A percentile compares a stretch with the other conserved stretches of the same genome.
Conservation (phyloP, 1,284 basidiomycete genomes). For the Ganoderma sinense region DNA sequence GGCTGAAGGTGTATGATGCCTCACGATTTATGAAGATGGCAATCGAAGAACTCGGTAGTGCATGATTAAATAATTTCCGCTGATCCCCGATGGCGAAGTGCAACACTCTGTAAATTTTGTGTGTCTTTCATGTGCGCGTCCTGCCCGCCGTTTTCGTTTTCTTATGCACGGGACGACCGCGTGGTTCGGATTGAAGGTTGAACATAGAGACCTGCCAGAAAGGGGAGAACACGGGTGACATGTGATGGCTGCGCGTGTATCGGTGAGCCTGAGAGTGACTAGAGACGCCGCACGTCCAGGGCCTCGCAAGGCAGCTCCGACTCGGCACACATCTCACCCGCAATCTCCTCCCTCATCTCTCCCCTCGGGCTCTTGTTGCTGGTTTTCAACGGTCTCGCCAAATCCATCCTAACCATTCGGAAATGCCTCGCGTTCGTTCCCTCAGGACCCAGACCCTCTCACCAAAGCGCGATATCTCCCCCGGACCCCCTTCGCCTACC, state of each 20-base stretch:
- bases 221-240: constrained; percentile 16
- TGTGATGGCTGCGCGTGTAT: constrained; percentile 25
- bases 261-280: neutral
- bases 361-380: constrained; percentile 1
- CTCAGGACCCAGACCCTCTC: constrained; percentile 61
- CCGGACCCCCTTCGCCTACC: constrained; percentile 79
- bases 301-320: constrained; percentile 8
- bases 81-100: no score
- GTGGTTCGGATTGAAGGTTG: neutral
- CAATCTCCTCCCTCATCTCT: constrained; percentile 21
- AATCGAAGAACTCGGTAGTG: constrained; percentile 46
- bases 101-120: neutral
- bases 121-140: neutral
- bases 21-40: constrained; percentile 41
- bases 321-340: constrained; percentile 20
- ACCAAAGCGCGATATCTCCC: constrained; percentile 55
- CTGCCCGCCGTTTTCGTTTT: neutral
- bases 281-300: constrained; percentile 1
- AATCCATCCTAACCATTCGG: neutral
- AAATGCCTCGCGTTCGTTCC: constrained; percentile 69
- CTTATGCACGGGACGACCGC: neutral
- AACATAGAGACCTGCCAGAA: constrained; percentile 26
- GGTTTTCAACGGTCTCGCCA: constrained; percentile 12
- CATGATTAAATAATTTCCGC: neutral
- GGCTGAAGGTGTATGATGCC: constrained; percentile 36